Evolutionary conservation across 441 rosid species (phyloP).

Genomic region (Adansonia grandidieri): DNA sequence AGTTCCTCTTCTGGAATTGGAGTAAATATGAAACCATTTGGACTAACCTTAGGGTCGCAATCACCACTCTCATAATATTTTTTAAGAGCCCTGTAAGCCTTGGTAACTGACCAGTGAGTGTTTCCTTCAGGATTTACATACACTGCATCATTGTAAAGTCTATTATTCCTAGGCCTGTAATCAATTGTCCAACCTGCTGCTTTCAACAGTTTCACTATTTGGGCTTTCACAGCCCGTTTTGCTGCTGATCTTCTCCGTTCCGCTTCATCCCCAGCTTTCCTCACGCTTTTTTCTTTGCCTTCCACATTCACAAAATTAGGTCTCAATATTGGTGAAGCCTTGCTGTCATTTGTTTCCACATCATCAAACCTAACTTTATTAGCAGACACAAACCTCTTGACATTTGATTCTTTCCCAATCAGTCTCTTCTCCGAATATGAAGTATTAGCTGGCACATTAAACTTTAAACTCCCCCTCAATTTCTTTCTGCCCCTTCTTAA

Average conservation of each 20-base stretch:
- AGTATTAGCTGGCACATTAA: slow-evolving; percentile 22
- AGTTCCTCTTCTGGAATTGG: slow-evolving; percentile 83
- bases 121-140: slow-evolving; percentile 91
- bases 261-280: slow-evolving; percentile 35
- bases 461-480: slow-evolving; percentile 13
- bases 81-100: slow-evolving; percentile 78
- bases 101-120: slow-evolving; percentile 96
- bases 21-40: slow-evolving; percentile 53
- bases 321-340: slow-evolving; percentile 20
- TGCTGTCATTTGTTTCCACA: slow-evolving; percentile 16
- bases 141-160: slow-evolving; percentile 71
- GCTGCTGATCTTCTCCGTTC: slow-evolving; percentile 38
- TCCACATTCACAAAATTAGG: slow-evolving; percentile 22
- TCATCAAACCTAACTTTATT: slow-evolving; percentile 20
- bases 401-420: slow-evolving; percentile 25
- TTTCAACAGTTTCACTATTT: slow-evolving; percentile 64
- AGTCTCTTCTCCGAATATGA: slow-evolving; percentile 27
- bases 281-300: slow-evolving; percentile 25
- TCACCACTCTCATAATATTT: slow-evolving; percentile 48
- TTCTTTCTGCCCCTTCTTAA: slow-evolving; percentile 19
- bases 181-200: slow-evolving; percentile 92
- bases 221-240: slow-evolving; percentile 70
- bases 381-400: slow-evolving; percentile 15
- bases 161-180: slow-evolving; percentile 72
- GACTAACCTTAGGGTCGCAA: slow-evolving; percentile 41